phyloP scores from a whole-genome alignment of 2,329 filamentous ascomycete species.

The Diaporthe destruens region DNA sequence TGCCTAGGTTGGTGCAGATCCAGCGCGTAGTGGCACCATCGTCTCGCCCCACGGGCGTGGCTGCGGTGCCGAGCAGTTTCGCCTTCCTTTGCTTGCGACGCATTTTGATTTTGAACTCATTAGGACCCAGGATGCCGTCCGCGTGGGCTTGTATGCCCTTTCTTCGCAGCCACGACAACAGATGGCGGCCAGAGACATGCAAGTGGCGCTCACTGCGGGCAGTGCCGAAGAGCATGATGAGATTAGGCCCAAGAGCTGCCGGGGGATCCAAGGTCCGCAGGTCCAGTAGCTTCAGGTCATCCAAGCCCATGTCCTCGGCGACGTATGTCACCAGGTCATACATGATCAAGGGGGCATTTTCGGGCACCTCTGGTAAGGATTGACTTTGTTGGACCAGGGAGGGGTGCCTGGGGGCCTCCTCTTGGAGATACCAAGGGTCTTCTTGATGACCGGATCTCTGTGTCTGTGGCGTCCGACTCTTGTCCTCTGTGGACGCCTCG shows the following conservation, averaged over 20 bases:
- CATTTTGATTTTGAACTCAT: slow-evolving; percentile 90
- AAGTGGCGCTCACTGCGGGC: slow-evolving; percentile 94
- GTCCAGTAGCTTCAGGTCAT: slow-evolving; percentile 84
- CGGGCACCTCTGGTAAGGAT: slow-evolving; percentile 68
- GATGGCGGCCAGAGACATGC: slow-evolving; percentile 89
- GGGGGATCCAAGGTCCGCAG: slow-evolving; percentile 87
- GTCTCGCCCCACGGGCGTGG: slow-evolving; percentile 74
- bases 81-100: slow-evolving; percentile 84
- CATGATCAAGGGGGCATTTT: slow-evolving; percentile 78
- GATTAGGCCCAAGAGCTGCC: slow-evolving; percentile 85
- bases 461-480: slow-evolving; percentile 10
- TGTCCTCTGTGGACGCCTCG: slow-evolving; percentile 37
- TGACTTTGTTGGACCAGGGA: slow-evolving; percentile 60
- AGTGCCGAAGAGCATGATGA: slow-evolving; percentile 93
- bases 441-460: slow-evolving; percentile 38
- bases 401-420: slow-evolving; percentile 69
- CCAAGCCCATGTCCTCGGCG: slow-evolving; percentile 87
- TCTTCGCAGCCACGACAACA: slow-evolving; percentile 86
- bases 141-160: slow-evolving; percentile 82
- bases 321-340: slow-evolving; percentile 80
- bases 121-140: slow-evolving; percentile 88
- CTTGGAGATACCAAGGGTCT: slow-evolving; percentile 84
- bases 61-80: slow-evolving; percentile 80
- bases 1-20: slow-evolving; percentile 93
- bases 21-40: slow-evolving; percentile 94